phyloP scores from a whole-genome alignment of 257 asterid genomes.

The Lantana camara region DNA sequence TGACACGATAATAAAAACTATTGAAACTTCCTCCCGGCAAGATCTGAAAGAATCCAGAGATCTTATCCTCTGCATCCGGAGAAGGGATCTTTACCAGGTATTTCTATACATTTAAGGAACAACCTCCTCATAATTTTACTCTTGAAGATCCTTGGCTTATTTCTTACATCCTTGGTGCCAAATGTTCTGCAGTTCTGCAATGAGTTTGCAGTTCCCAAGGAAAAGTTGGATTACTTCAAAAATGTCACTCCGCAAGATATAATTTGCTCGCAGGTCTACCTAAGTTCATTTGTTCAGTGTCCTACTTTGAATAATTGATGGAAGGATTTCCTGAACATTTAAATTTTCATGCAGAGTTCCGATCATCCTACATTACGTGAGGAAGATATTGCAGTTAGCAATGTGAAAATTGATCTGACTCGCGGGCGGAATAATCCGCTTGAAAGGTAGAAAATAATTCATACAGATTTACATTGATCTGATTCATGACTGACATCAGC shows the following conservation, averaged over 20 bases:
- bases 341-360: constrained; percentile 52
- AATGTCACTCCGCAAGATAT: constrained; percentile 76
- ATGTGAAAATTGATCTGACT: constrained; percentile 78
- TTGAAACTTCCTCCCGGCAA: constrained; percentile 66
- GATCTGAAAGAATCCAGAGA: constrained; percentile 86
- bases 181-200: constrained; percentile 70
- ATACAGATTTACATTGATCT: constrained; percentile 5
- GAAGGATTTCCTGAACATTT: constrained; percentile 28
- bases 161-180: constrained; percentile 19
- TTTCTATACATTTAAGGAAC: constrained; percentile 7
- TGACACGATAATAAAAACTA: constrained; percentile 75
- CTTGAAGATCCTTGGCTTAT: neutral
- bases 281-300: neutral
- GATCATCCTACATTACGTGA: constrained; percentile 47
- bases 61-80: constrained; percentile 71
- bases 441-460: constrained; percentile 49
- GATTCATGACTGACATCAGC: neutral
- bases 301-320: neutral
- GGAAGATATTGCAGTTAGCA: constrained; percentile 77
- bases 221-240: constrained; percentile 59
- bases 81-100: constrained; percentile 93
- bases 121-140: neutral
- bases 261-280: constrained; percentile 83
- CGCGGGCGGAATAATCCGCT: constrained; percentile 77
- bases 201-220: constrained; percentile 89